phyloP scores from a whole-genome alignment of 306 rosid genomes.

The Fragaria nilgerrensis region DNA sequence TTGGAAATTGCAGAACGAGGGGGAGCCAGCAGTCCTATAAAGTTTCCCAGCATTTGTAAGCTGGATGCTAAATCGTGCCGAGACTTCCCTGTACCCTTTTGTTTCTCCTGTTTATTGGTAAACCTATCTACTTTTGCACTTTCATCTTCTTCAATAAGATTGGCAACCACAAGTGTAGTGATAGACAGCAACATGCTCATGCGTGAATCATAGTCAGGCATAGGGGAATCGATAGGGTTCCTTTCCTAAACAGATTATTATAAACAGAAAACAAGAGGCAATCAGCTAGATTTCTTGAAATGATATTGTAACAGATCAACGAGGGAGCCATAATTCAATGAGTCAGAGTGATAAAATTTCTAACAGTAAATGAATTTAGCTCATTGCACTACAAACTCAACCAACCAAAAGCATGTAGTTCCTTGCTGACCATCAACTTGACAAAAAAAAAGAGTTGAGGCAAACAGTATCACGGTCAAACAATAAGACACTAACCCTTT shows the following conservation, averaged over 20 bases:
- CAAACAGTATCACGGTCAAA: background rate
- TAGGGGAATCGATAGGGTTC: slow-evolving; percentile 86
- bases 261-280: background rate
- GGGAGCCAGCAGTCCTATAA: slow-evolving; percentile 73
- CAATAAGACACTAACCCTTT: slow-evolving; percentile 49
- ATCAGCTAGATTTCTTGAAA: background rate
- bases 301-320: background rate
- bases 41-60: slow-evolving; percentile 79
- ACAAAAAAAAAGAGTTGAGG: background rate
- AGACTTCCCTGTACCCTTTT: slow-evolving; percentile 50
- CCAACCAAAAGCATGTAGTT: background rate
- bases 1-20: slow-evolving; percentile 63
- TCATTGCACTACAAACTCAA: background rate
- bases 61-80: slow-evolving; percentile 67
- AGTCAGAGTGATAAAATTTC: background rate
- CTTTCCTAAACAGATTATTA: slow-evolving; percentile 58
- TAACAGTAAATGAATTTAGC: background rate
- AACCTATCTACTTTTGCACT: slow-evolving; percentile 33
- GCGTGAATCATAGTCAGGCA: slow-evolving; percentile 87
- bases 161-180: slow-evolving; percentile 70
- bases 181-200: slow-evolving; percentile 78
- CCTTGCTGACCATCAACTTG: background rate
- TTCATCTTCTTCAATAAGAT: slow-evolving; percentile 85
- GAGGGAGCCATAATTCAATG: background rate
- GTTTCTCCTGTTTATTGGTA: slow-evolving; percentile 57